phyloP scores from a whole-genome alignment of 306 rosid species.

The Cicer cuneatum region DNA sequence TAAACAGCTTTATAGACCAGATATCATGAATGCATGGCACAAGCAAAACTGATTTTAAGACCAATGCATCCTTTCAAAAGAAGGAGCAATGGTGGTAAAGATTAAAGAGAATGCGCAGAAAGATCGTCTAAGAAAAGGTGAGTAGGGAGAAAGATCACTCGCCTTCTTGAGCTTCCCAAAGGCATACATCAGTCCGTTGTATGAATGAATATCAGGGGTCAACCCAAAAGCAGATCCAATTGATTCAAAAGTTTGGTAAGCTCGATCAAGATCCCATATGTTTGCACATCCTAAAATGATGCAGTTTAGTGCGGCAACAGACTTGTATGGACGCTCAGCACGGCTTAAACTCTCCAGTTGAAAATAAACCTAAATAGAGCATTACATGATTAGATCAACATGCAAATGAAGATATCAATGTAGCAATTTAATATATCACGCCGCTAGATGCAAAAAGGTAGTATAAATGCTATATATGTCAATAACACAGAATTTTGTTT shows the following conservation, averaged over 20 bases:
- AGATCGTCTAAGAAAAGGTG: conserved; percentile 14
- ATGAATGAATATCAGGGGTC: conserved; percentile 90
- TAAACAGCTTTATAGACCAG: conserved; percentile 13
- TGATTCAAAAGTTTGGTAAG: conserved; percentile 96
- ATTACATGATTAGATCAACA: conserved; percentile 42
- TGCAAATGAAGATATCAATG: conserved; percentile 22
- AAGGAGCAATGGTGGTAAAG: background rate
- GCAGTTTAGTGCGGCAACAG: conserved; percentile 89
- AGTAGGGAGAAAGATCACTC: conserved; percentile 22
- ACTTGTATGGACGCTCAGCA: conserved; percentile 83
- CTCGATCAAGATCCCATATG: conserved; percentile 96
- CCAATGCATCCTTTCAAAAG: conserved; percentile 9
- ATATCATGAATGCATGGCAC: conserved; percentile 17
- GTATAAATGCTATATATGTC: conserved; percentile 18
- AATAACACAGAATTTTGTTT: conserved; percentile 7
- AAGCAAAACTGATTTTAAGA: conserved; percentile 31
- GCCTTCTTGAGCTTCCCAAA: conserved; percentile 96
- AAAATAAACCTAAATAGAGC: conserved; percentile 75
- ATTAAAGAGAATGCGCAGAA: background rate
- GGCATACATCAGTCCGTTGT: conserved; percentile 80
- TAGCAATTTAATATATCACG: conserved; percentile 28
- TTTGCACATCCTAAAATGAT: conserved; percentile 90
- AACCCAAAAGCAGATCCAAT: conserved; percentile 78
- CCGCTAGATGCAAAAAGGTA: conserved; percentile 2
- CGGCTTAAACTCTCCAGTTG: conserved; percentile 84